These are phyloP conservation scores for Didymella lethalis DNA, from an alignment of 2,329 filamentous ascomycete genomes.

Conservation along the genomic window DNA sequence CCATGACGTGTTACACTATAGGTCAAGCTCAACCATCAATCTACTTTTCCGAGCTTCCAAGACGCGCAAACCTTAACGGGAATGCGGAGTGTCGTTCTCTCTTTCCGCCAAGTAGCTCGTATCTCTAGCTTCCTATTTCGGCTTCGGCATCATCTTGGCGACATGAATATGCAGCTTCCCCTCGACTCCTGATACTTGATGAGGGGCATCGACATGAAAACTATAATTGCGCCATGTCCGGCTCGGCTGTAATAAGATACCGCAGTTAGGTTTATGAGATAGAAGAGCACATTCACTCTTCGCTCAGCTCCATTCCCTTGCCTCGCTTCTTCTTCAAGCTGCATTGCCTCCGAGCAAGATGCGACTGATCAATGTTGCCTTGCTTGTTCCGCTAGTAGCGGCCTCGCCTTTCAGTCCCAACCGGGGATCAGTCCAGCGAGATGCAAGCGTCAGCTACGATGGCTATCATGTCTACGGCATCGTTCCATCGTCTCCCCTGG, in stretches of 20 bases:
- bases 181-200: slow-evolving; percentile 9
- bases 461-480: slow-evolving; percentile 33
- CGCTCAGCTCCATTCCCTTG: not conserved
- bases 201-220: not conserved
- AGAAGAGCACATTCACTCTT: not conserved
- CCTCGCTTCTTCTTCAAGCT: not conserved
- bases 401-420: slow-evolving; percentile 20
- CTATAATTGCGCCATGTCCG: not conserved
- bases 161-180: slow-evolving; percentile 26
- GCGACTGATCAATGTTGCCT: slow-evolving; percentile 19
- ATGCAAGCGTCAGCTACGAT: slow-evolving; percentile 25
- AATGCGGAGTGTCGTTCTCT: slow-evolving; percentile 10
- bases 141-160: slow-evolving; percentile 26
- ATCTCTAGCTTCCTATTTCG: slow-evolving; percentile 31
- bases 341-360: slow-evolving; percentile 8
- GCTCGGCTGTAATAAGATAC: slow-evolving; percentile 2
- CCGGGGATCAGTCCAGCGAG: slow-evolving; percentile 5
- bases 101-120: slow-evolving; percentile 13
- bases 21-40: slow-evolving; percentile 1
- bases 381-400: slow-evolving; percentile 25
- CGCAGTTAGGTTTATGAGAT: not conserved
- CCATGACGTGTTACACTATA: slow-evolving; percentile 6
- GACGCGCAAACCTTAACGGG: slow-evolving; percentile 11
- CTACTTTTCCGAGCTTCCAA: slow-evolving; percentile 2
- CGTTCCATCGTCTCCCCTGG: slow-evolving; percentile 25